Evolutionary conservation across 1,139 yeast species (phyloP).

Genomic region (Yamadazyma epiphylla): DNA sequence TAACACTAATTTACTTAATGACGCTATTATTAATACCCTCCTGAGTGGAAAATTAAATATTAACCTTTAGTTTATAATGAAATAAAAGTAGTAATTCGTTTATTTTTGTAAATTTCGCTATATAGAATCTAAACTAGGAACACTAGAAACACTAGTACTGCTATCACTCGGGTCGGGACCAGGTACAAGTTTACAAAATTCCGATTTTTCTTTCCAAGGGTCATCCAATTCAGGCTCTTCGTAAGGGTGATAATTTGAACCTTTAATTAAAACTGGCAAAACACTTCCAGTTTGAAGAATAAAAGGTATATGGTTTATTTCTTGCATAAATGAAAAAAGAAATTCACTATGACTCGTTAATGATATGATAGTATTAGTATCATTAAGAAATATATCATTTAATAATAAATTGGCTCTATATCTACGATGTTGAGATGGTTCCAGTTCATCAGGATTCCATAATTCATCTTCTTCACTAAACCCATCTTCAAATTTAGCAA

Average conservation of each 20-base stretch:
- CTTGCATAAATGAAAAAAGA: constrained; percentile 25
- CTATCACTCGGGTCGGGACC: no score
- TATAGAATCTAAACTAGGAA: no score
- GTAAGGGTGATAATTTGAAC: constrained; percentile 7
- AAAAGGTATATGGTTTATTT: constrained; percentile 23
- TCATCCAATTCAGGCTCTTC: constrained; percentile 11
- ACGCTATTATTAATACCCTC: constrained; percentile 15
- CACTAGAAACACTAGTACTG: no score
- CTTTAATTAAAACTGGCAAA: constrained; percentile 18
- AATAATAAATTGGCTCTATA: constrained; percentile 27
- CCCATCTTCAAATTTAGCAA: constrained; percentile 25
- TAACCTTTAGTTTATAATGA: background rate
- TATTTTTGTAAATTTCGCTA: no score
- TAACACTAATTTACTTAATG: constrained; percentile 13
- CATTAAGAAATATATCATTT: constrained; percentile 27
- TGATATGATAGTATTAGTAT: constrained; percentile 24
- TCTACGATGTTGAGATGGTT: constrained; percentile 21
- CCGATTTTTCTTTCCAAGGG: no score
- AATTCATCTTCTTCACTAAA: constrained; percentile 25
- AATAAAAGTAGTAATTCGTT: no score
- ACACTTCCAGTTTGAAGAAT: constrained; percentile 18
- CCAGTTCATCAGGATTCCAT: constrained; percentile 25
- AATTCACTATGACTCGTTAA: constrained; percentile 34
- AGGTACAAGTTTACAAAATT: no score
- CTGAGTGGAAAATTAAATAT: constrained; percentile 9